These are phyloP conservation scores for Carpinus viminea DNA, from an alignment of 306 rosid species.

Conservation along the genomic window DNA sequence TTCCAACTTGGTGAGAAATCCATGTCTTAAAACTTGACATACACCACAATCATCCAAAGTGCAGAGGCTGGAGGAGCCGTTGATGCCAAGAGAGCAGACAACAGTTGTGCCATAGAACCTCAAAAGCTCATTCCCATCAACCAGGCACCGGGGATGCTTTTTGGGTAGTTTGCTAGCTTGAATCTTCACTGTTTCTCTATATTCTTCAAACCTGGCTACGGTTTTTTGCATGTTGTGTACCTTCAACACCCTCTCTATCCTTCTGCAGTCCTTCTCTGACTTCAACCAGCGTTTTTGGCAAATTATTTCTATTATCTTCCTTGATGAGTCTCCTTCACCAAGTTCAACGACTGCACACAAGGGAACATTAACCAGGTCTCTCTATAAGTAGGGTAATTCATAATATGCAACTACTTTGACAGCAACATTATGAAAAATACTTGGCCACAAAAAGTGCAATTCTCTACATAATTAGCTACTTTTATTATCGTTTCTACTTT, in stretches of 20 bases:
- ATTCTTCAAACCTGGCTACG: conserved; percentile 50
- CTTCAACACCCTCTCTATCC: conserved; percentile 51
- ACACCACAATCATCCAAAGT: conserved; percentile 42
- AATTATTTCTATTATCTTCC: conserved; percentile 55
- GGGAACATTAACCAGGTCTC: not conserved
- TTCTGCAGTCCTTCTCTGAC: conserved; percentile 18
- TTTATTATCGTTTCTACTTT: too few species aligned
- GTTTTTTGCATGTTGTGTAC: conserved; percentile 46
- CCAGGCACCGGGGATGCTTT: conserved; percentile 58
- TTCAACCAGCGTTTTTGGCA: conserved; percentile 38
- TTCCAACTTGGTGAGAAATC: conserved; percentile 38
- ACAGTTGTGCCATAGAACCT: conserved; percentile 64
- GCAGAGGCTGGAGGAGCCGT: conserved; percentile 41
- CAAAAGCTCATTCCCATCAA: conserved; percentile 68
- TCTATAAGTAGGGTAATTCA: not conserved
- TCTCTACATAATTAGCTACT: too few species aligned
- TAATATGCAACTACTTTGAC: too few species aligned
- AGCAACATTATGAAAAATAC: too few species aligned
- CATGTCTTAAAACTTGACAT: conserved; percentile 56
- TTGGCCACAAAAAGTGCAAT: too few species aligned
- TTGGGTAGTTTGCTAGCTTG: conserved; percentile 37
- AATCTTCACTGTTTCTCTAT: conserved; percentile 52
- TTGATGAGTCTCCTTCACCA: conserved; percentile 42
- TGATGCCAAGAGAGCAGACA: conserved; percentile 53
- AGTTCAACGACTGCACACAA: conserved; percentile 44